Percentiles rank a stretch among this genome's conserved stretches.
Evolutionary conservation across 2,329 filamentous ascomycete genomes (phyloP).

Genomic region (Colletotrichum falcatum): DNA sequence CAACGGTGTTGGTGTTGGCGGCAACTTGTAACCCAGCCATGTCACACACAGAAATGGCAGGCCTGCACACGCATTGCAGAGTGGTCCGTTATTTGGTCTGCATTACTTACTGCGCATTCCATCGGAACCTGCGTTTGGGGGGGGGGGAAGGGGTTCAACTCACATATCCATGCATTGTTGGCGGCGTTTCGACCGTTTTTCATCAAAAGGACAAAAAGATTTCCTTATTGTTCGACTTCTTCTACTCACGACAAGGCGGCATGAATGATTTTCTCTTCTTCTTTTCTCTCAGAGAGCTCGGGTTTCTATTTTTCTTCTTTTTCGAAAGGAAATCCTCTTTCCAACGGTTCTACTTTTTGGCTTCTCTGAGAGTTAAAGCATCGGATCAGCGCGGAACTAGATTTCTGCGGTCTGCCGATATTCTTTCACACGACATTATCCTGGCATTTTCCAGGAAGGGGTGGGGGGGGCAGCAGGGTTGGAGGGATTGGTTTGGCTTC

Average conservation of each 20-base stretch:
- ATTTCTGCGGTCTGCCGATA: conserved; percentile 40
- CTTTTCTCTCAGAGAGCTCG: conserved; percentile 37
- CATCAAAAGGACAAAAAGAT: conserved; percentile 38
- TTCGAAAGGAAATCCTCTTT: conserved; percentile 29
- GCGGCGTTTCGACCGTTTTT: conserved; percentile 49
- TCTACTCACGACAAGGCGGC: conserved; percentile 40
- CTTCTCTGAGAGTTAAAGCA: conserved; percentile 40
- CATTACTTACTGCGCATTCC: conserved; percentile 38
- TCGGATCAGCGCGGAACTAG: conserved; percentile 11
- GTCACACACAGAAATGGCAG: conserved; percentile 5
- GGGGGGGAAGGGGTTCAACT: too few species aligned
- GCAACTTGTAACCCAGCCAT: conserved; percentile 51
- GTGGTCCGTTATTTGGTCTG: conserved; percentile 14
- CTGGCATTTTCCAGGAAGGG: conserved; percentile 6
- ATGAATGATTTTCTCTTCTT: conserved; percentile 41
- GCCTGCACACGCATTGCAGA: conserved; percentile 14
- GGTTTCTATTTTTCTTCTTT: neutral
- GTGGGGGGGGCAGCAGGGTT: conserved; percentile 32
- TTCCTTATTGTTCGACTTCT: conserved; percentile 41
- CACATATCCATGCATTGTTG: conserved; percentile 51
- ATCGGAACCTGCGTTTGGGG: conserved; percentile 33
- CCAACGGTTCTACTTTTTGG: conserved; percentile 38
- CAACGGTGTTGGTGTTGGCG: conserved; percentile 62
- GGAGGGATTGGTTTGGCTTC: conserved; percentile 25
- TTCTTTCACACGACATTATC: conserved; percentile 19